Conservation (phyloP, 2,329 filamentous ascomycete species). For the Venturia pyrina region DNA sequence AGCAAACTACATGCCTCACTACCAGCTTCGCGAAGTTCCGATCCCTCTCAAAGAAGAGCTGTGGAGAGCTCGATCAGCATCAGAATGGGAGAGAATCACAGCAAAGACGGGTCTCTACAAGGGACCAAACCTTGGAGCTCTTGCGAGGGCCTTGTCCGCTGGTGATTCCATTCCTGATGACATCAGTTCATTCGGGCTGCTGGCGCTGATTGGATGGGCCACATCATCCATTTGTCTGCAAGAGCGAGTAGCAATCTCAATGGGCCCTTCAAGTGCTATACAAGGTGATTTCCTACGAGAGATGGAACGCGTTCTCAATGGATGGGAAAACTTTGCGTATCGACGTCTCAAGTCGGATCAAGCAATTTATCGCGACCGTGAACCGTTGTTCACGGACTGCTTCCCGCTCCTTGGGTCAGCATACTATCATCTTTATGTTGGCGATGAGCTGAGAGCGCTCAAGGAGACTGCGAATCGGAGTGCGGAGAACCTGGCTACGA, state of each 20-base stretch:
- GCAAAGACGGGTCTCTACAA: neutral
- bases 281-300: slow-evolving; percentile 1
- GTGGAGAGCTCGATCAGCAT: neutral
- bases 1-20: neutral
- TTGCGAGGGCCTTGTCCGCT: neutral
- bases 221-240: neutral
- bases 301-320: neutral
- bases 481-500: neutral
- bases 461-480: neutral
- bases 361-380: neutral
- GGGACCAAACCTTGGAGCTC: neutral
- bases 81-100: neutral
- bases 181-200: neutral
- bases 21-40: neutral
- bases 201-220: neutral
- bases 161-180: neutral
- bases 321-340: neutral
- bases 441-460: neutral
- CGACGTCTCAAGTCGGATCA: neutral
- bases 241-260: neutral
- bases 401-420: neutral
- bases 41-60: neutral
- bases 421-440: slow-evolving; percentile 1
- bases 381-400: neutral
- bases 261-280: neutral